Evolutionary conservation across 2,329 filamentous ascomycete species (phyloP), one percentile per base, ranked within the genome.

Genomic region (Penicillium sclerotigenum): DNA sequence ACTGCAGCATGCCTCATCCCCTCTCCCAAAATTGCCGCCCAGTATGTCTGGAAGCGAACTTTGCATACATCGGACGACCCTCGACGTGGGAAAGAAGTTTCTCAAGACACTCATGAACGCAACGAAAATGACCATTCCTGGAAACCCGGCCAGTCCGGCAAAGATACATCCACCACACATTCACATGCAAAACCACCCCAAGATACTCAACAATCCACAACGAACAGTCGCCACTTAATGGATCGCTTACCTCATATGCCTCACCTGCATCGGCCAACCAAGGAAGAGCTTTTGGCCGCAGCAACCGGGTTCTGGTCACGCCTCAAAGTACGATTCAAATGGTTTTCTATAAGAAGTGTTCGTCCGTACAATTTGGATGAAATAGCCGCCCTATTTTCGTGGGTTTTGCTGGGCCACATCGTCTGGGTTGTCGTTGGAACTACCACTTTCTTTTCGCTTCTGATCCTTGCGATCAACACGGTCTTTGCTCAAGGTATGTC

Each of bases 371-470:
- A 96, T 73, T 84, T 88, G 22, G 94, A 99, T 72, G 94, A 99
- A 76, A 97, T 96, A 80, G 90, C 91, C 43, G 94, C 94, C 4
- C 93, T 99, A 60, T 85, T 91, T 51, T 97, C 94, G 2, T 97
- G 93, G 93, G 88, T 99, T 60, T 83, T 97, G 59, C 81, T 97
- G 52, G 94, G 93, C 0, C 94, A 99, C 73, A 80, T 99, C 9
- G 83, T 96, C 11, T 99, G 94, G 94, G 85, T 99, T 65, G 82
- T 97, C n/a, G 82, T 97, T 29, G 94, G 94, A 52, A 99, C 94
- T 0, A 99, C 94, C 0, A 97, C 94, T 0, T 99, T 99, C 74
- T 91, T 97, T 73, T 97, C 93, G 5, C 79, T 97, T 53, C 77
- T 93, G 18, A 96, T 99, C 52, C 84, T 96, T 63, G 85, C 90